Base-by-base conservation (phyloP, 2,329 filamentous ascomycete genomes). In the Delphinella strobiligena region DNA sequence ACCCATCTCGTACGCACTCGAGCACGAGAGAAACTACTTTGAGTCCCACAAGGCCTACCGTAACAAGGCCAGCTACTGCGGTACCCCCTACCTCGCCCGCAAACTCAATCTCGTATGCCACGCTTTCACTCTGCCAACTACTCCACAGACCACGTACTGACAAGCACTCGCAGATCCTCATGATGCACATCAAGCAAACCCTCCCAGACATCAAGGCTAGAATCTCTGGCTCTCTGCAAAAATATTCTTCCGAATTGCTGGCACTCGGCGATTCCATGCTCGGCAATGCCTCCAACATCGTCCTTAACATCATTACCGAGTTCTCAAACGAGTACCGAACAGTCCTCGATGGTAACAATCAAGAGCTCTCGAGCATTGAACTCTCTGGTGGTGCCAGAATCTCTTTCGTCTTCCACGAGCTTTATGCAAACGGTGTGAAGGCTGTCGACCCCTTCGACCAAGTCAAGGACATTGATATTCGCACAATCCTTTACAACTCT, bases 181-280 rank as follows among this genome's bases (percentile, higher is more conserved):
- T 98, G 89, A 98, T 98, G 91, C 91, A 98, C 69, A 98, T 98
- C 71, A 98, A 98, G 67, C 89, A 98, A 68, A 98, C 91, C 1
- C 75, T 98, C 11, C 91, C 91, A 31, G 91, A 98, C 58, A 98
- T 98, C 71, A 98, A 98, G 68, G 86, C 84, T 11, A 82, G 93
- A 47, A 98, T 98, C 52, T 76, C 83, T n/a, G 82, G 84, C 50
- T 95, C 89, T 11, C 70, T 98, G 44, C 81, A 88, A 58, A 98
- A 98, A 61, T 98, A 98, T 63, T 71, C 75, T 3, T 64, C 77
- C 31, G 91, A 98, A 62, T 73, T 98, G 16, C 69, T 76, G 41
- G 78, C 80, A 46, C 72, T 98, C 10, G 91, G 93, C 16, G 89
- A 93, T 47, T 95, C 88, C 10, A 82, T 96, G 70, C 79, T 98